phyloP scores from a whole-genome alignment of 2,329 filamentous ascomycete species.

The Fusarium cicatricum region DNA sequence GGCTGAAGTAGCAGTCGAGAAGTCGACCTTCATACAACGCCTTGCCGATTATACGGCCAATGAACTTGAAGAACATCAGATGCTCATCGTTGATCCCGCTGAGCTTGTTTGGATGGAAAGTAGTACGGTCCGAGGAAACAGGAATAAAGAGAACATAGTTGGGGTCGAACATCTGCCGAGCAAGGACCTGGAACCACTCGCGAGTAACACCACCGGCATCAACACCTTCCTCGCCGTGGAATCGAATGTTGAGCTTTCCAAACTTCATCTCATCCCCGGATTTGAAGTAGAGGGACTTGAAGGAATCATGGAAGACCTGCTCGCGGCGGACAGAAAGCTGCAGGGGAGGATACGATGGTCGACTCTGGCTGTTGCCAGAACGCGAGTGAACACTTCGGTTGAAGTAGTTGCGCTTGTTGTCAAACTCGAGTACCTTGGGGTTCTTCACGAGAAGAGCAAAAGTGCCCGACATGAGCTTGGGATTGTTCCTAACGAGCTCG shows the following conservation, averaged over 20 bases:
- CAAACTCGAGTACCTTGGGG: constrained; percentile 97
- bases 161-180: constrained; percentile 98
- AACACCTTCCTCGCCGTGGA: constrained; percentile 96
- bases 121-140: constrained; percentile 95
- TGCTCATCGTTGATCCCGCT: constrained; percentile 96
- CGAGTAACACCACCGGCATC: constrained; percentile 97
- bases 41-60: constrained; percentile 97
- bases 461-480: constrained; percentile 97
- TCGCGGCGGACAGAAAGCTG: constrained; percentile 92
- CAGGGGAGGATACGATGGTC: constrained; percentile 75
- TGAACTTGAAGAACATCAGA: constrained; percentile 98
- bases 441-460: constrained; percentile 97
- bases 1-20: constrained; percentile 98
- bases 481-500: constrained; percentile 95
- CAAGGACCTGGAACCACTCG: constrained; percentile 98
- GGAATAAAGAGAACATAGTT: constrained; percentile 97
- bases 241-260: constrained; percentile 96
- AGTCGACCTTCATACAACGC: constrained; percentile 95
- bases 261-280: constrained; percentile 97
- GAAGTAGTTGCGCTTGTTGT: constrained; percentile 99
- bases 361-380: constrained; percentile 71
- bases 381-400: constrained; percentile 84
- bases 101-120: constrained; percentile 96
- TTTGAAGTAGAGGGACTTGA: constrained; percentile 98
- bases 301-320: constrained; percentile 97